Conservation (phyloP, 2,329 filamentous ascomycete genomes). For the Tolypocladium nubicola region DNA sequence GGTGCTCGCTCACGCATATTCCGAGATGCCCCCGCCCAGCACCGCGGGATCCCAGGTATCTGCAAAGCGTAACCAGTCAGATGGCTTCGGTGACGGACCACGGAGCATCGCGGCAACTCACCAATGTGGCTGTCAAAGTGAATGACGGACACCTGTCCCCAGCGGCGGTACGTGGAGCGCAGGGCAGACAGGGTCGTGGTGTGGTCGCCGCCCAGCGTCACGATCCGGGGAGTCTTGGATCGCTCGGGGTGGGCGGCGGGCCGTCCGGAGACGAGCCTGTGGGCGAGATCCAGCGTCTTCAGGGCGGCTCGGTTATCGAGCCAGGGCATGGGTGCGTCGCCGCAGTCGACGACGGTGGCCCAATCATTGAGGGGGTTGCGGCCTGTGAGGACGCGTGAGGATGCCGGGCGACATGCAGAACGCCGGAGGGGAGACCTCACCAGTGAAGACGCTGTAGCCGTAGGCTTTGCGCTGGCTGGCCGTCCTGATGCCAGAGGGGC, state of each 20-base stretch:
- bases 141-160: conserved; percentile 54
- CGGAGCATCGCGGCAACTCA: not conserved
- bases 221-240: conserved; percentile 22
- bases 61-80: not conserved
- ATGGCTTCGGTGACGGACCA: not conserved
- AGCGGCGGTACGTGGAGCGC: conserved; percentile 47
- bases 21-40: not conserved
- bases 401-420: not conserved
- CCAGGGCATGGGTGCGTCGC: conserved; percentile 37
- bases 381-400: conserved; percentile 2
- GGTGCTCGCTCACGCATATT: not conserved
- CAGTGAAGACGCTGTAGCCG: conserved; percentile 11
- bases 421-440: not conserved
- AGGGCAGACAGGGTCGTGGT: conserved; percentile 56
- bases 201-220: conserved; percentile 63
- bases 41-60: not conserved
- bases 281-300: conserved; percentile 11
- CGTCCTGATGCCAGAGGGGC: conserved; percentile 70
- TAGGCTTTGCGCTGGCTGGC: conserved; percentile 53
- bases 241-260: conserved; percentile 5
- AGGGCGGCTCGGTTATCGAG: conserved; percentile 12
- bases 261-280: conserved; percentile 7
- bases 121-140: conserved; percentile 55
- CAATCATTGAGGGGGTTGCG: conserved; percentile 29
- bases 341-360: conserved; percentile 72